Base-by-base conservation (phyloP, 2,329 filamentous ascomycete species). In the Pyricularia pennisetigena region DNA sequence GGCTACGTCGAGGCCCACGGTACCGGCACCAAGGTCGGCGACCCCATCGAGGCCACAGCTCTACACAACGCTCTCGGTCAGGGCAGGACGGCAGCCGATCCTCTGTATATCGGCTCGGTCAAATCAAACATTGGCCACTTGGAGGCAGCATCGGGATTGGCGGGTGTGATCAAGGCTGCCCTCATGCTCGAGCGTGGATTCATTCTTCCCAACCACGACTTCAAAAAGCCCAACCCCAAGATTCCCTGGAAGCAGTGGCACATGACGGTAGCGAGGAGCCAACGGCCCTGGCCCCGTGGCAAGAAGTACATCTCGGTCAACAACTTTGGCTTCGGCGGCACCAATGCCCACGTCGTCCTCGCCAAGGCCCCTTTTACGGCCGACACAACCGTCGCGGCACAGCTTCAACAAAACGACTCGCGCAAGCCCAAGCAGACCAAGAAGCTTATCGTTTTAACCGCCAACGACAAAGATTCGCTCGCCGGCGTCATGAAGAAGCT, bases 1-100 rank as follows among this genome's bases (percentile, higher is more conserved):
- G 76, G 76, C 26, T 83, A 81, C 68, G 77, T 83, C 9, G 84
- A 88, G 71, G 82, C 82, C 3, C 85, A 88, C 72, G 85, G 84
- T 26, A 86, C 85, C 0, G 85, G 85, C 7, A 88, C 85, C 24
- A 78, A 75, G 41, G 76, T 76, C 1, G 86, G 86, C 1, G 85
- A 88, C 69, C 84, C 85, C 0, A 80, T 83, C 23, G 85, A 88
- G 70, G 79, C 79, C 0, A 72, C 70, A 0, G 82, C 80, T 23
- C 77, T 84, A 28, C 71, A 75, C 23, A 70, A 71, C 6, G 75
- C 76, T 10, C 74, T 81, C 29, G 74, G 75, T 9, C 64, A 41
- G 8, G 20, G 72, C 28, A 73, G 76, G 9, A 71, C 73, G 1
- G 57, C 68, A 12, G 67, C 71, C 2, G 72, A 75, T 14, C 75